Conservation (phyloP, 768 basidiomycete genomes). For the Boletus tomentosulus region DNA sequence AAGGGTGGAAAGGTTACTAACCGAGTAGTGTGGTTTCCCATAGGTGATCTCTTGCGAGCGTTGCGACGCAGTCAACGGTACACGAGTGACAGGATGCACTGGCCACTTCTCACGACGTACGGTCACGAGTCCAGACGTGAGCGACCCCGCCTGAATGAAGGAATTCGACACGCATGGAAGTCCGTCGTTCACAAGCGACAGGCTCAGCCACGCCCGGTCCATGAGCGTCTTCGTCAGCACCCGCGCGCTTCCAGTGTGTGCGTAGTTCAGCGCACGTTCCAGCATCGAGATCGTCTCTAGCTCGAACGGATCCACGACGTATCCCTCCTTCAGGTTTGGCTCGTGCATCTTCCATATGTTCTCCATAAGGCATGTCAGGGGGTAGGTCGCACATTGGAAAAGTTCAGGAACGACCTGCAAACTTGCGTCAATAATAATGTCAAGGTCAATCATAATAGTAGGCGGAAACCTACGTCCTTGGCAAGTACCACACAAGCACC, state of each 20-base stretch:
- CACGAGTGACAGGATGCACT: neutral
- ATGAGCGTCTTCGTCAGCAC: neutral
- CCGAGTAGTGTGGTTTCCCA: neutral
- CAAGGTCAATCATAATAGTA: too few relatives aligned
- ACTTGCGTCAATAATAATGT: too few relatives aligned
- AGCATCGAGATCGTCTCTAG: neutral
- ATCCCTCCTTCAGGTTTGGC: neutral
- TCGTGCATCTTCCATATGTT: too few relatives aligned
- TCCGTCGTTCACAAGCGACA: neutral
- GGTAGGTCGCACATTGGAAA: too few relatives aligned
- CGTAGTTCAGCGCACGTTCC: neutral
- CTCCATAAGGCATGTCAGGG: too few relatives aligned
- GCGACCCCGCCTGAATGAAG: too few relatives aligned
- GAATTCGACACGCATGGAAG: neutral
- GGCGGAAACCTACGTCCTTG: too few relatives aligned
- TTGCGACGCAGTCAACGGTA: neutral
- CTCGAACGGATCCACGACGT: neutral
- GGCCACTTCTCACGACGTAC: neutral
- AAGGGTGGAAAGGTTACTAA: too few relatives aligned
- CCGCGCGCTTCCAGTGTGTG: neutral
- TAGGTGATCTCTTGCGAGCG: neutral
- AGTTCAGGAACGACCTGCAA: too few relatives aligned
- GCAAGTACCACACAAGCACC: too few relatives aligned
- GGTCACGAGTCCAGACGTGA: too few relatives aligned
- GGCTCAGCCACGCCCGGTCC: neutral